Evolutionary conservation across 148 eudicot species (phyloP), one percentile per base, ranked within the genome.

Genomic region (Cornus florida): DNA sequence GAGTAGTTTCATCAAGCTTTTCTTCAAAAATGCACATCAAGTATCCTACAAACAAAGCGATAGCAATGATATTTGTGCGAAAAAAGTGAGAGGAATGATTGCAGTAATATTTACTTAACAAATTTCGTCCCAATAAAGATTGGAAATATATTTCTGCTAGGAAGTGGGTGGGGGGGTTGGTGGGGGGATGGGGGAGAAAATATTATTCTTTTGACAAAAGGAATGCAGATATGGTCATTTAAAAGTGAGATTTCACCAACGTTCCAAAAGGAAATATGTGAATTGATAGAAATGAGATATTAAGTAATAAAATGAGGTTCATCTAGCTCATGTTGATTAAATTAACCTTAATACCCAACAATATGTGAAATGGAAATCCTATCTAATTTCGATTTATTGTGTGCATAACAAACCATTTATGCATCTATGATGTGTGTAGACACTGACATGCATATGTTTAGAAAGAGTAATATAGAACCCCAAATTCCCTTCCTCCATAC

Each of bases 1-100:
- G 82, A 8, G 80, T 79, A n/a, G 85, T 73, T 28, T 92, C 95
- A 69, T 87, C 89, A 70, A 92, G 91, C 76, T 91, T 92, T 81
- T 96, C 93, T 83, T 89, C 92, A 75, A 86, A 91, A 73, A 89
- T 86, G 87, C 98, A 96, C 87, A 96, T 86, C 81, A 96, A 73
- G 86, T 96, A 96, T 76, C 99, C 99, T 96, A 79, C 76, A 33
- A 66, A 53, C 62, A 57, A 68, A 22, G 28, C 1, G 28, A 28
- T 28, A 28, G 28, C 28, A 28, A 28, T 28, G 28, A 28, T 28
- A 28, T 28, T 28, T 28, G 28, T 28, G 28, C 0, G 48, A 9
- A 43, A 5, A 65, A 68, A 19, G 20, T 19, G 13, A 71, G 48
- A 76, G 59, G 7, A 22, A 72, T 75, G 72, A 80, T 73, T 43